These are phyloP conservation scores for Cadophora gregata DNA, from an alignment of 2,329 filamentous ascomycete species.

Conservation along the genomic window DNA sequence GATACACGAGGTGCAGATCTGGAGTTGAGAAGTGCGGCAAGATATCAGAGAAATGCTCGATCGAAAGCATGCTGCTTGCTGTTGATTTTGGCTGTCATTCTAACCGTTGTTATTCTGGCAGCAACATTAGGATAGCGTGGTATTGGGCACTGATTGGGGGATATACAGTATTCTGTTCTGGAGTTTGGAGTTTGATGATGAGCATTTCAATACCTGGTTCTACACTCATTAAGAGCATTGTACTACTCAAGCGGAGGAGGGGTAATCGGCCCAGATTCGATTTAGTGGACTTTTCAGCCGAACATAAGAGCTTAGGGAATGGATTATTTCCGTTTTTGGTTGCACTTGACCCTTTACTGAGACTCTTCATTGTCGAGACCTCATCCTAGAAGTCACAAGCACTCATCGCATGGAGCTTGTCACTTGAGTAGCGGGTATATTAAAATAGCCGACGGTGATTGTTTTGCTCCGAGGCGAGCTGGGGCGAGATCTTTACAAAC, in stretches of 20 bases:
- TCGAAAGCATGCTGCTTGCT: slow-evolving; percentile 94
- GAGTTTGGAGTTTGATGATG: slow-evolving; percentile 21
- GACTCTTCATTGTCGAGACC: not conserved
- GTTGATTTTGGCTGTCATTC: slow-evolving; percentile 84
- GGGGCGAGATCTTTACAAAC: not conserved
- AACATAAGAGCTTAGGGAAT: not conserved
- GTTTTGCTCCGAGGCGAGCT: not conserved
- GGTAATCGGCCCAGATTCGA: not conserved
- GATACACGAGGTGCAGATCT: slow-evolving; percentile 85
- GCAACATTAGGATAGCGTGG: slow-evolving; percentile 72
- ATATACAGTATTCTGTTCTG: slow-evolving; percentile 21
- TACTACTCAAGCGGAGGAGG: not conserved
- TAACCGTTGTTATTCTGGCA: slow-evolving; percentile 88
- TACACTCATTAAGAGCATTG: slow-evolving; percentile 10
- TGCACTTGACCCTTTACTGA: not conserved
- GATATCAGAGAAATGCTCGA: slow-evolving; percentile 94
- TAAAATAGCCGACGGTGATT: slow-evolving; percentile 6
- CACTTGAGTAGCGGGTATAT: not conserved
- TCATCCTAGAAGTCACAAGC: not conserved
- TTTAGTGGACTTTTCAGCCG: not conserved
- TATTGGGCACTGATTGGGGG: not conserved
- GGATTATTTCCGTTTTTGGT: not conserved
- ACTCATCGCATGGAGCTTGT: not conserved
- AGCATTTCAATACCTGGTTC: slow-evolving; percentile 13
- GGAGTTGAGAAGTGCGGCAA: slow-evolving; percentile 82